Conservation (phyloP, 371 early-diverging fungal species). For the Lichtheimia ramosa region DNA sequence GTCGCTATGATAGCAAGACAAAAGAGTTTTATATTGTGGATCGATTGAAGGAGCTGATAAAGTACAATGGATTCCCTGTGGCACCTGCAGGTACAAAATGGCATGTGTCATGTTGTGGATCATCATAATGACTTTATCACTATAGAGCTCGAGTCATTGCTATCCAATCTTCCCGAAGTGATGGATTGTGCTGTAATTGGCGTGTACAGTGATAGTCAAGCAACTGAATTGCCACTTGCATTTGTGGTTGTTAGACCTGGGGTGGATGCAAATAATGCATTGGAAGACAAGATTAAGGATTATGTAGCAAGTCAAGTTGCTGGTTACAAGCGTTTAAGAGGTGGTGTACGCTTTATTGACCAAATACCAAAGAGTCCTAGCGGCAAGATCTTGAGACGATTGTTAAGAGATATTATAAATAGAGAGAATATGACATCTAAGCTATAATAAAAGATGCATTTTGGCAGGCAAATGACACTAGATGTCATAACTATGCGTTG, state of each 20-base stretch:
- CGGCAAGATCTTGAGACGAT: slow-evolving; percentile 81
- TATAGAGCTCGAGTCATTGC: slow-evolving; percentile 10
- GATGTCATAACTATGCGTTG: no score
- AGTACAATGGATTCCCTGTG: slow-evolving; percentile 74
- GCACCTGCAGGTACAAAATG: slow-evolving; percentile 43
- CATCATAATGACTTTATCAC: slow-evolving; percentile 16
- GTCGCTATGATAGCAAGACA: slow-evolving; percentile 45
- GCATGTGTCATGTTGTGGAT: not conserved
- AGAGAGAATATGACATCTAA: slow-evolving; percentile 18
- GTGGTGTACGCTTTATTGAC: slow-evolving; percentile 73
- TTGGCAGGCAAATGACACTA: no score
- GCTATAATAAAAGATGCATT: slow-evolving; percentile 1
- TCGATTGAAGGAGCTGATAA: slow-evolving; percentile 78
- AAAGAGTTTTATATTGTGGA: slow-evolving; percentile 64
- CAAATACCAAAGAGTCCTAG: slow-evolving; percentile 76
- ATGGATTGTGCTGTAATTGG: slow-evolving; percentile 76
- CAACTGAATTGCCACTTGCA: slow-evolving; percentile 79
- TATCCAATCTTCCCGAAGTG: slow-evolving; percentile 26
- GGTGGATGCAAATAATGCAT: slow-evolving; percentile 14
- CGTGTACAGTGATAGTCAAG: slow-evolving; percentile 43
- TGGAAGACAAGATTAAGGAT: slow-evolving; percentile 24
- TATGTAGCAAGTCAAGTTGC: slow-evolving; percentile 69
- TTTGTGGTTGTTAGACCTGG: slow-evolving; percentile 62
- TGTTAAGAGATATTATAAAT: slow-evolving; percentile 38
- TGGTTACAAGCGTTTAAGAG: slow-evolving; percentile 75